A percentile compares a stretch with the other conserved stretches of the same genome.
phyloP scores from a whole-genome alignment of 2,329 filamentous ascomycete genomes.

The Calonectria pseudoreteaudii region DNA sequence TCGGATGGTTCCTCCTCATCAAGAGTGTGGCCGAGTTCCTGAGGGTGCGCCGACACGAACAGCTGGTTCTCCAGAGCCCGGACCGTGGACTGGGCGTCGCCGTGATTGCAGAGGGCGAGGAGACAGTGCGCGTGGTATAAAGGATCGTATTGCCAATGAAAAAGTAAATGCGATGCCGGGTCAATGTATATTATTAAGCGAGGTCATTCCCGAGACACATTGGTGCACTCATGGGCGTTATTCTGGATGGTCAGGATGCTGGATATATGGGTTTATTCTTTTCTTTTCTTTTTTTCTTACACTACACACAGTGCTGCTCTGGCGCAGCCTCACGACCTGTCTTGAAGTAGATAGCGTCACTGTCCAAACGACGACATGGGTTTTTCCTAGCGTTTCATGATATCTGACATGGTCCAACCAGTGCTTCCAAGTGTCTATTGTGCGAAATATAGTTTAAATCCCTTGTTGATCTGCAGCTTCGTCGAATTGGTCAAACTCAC shows the following conservation, averaged over 20 bases:
- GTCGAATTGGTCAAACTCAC: neutral
- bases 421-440: neutral
- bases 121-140: constrained; percentile 80
- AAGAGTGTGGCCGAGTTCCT: constrained; percentile 93
- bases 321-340: constrained; percentile 14
- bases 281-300: neutral
- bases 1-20: constrained; percentile 98
- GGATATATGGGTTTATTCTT: constrained; percentile 16
- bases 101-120: constrained; percentile 88
- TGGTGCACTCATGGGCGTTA: constrained; percentile 22
- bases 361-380: constrained; percentile 22
- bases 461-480: neutral
- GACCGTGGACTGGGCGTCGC: constrained; percentile 87
- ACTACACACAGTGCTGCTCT: neutral
- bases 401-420: neutral
- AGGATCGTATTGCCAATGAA: neutral
- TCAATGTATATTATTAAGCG: constrained; percentile 23
- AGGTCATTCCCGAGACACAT: constrained; percentile 7
- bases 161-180: neutral
- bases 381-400: constrained; percentile 9
- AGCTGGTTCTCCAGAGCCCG: constrained; percentile 91
- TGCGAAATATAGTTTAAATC: neutral
- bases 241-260: constrained; percentile 20
- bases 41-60: constrained; percentile 88
- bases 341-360: constrained; percentile 13